Conservation (phyloP, 345 rosid genomes). For the Bruguiera sexangula region DNA sequence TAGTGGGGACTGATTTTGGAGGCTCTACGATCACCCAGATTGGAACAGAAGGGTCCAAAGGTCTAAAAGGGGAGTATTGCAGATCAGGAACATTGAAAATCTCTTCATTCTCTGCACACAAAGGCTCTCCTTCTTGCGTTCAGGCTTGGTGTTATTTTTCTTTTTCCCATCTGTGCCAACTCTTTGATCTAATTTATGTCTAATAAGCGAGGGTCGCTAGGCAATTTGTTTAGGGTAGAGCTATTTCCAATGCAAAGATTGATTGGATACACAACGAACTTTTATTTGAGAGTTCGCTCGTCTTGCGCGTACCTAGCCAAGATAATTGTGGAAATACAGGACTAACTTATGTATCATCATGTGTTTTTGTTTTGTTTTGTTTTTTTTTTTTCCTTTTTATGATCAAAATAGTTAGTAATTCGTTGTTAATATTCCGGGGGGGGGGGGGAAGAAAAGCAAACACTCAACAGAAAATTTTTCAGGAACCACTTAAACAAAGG, state of each 20-base stretch:
- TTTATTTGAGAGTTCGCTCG: too few species aligned
- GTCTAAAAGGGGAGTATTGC: background rate
- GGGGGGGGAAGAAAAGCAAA: too few species aligned
- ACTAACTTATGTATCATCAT: too few species aligned
- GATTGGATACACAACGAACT: background rate
- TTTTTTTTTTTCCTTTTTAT: too few species aligned
- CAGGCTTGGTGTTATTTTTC: background rate
- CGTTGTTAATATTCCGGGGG: too few species aligned
- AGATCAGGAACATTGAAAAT: background rate
- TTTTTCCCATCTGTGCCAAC: background rate
- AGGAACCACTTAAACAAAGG: too few species aligned
- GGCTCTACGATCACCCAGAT: conserved; percentile 8
- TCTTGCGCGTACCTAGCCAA: too few species aligned
- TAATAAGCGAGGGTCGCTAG: background rate
- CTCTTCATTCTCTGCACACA: conserved; percentile 7
- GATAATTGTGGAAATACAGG: too few species aligned
- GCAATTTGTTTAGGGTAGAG: background rate
- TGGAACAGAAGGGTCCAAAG: conserved; percentile 5
- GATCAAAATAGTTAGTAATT: too few species aligned
- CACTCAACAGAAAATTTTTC: too few species aligned
- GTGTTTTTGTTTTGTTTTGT: too few species aligned
- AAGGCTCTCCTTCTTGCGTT: conserved; percentile 11
- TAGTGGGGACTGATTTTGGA: conserved; percentile 20
- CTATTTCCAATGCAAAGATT: background rate
- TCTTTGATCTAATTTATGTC: background rate